Conservation (phyloP, 2,329 filamentous ascomycete species). For the Hirsutella rhossiliensis region DNA sequence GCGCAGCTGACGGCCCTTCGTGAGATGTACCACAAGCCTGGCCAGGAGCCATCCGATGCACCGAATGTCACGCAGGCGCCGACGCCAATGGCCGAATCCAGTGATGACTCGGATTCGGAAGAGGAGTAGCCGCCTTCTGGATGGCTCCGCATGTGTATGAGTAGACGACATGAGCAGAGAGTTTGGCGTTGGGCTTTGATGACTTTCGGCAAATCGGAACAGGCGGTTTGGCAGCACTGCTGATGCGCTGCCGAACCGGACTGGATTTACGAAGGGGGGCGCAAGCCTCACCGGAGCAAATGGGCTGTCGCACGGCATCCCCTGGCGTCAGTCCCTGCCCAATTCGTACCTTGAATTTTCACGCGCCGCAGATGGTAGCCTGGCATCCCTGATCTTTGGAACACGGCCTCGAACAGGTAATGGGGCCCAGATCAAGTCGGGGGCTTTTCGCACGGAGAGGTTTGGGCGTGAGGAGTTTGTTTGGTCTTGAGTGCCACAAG, state of each 20-base stretch:
- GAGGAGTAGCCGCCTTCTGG: conserved; percentile 24
- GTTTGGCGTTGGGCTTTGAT: conserved; percentile 5
- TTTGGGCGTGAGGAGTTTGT: not conserved
- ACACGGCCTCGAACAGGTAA: not conserved
- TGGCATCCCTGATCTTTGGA: too few species aligned
- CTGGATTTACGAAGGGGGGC: not conserved
- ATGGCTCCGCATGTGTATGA: conserved; percentile 3
- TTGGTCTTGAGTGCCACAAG: not conserved
- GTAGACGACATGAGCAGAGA: conserved; percentile 7
- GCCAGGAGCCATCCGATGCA: conserved; percentile 18
- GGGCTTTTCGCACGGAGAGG: not conserved
- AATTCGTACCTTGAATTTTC: too few species aligned
- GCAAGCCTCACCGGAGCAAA: not conserved
- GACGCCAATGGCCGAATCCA: conserved; percentile 20
- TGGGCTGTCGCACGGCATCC: too few species aligned
- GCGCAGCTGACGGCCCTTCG: conserved; percentile 44
- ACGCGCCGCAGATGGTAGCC: too few species aligned
- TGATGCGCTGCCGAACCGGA: not conserved
- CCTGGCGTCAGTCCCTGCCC: too few species aligned
- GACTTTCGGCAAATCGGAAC: not conserved
- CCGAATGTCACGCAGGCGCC: conserved; percentile 12
- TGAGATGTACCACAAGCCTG: conserved; percentile 23
- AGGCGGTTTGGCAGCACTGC: not conserved
- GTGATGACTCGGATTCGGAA: conserved; percentile 34
- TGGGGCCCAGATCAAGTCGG: not conserved